Conservation (phyloP, 2,329 filamentous ascomycete genomes). For the Fusarium algeriense region DNA sequence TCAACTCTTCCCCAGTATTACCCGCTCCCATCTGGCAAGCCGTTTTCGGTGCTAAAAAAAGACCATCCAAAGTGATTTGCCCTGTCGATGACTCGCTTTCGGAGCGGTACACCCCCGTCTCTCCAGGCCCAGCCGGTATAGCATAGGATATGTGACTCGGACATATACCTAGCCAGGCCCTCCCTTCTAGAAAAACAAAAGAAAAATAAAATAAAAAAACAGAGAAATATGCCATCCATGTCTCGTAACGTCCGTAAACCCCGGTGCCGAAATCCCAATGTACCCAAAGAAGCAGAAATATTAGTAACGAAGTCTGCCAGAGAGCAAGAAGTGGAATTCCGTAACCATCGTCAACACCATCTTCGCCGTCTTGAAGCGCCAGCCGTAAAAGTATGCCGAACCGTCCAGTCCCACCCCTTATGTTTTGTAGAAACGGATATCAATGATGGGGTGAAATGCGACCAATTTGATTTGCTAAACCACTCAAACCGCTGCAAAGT, state of each 20-base stretch:
- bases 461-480: constrained; percentile 37
- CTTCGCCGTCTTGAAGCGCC: constrained; percentile 46
- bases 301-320: constrained; percentile 43
- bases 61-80: constrained; percentile 33
- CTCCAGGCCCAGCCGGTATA: constrained; percentile 25
- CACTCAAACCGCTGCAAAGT: constrained; percentile 41
- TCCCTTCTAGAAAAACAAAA: constrained; percentile 28
- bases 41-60: constrained; percentile 12
- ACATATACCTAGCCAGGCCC: constrained; percentile 23
- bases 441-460: constrained; percentile 39
- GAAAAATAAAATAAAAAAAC: constrained; percentile 26
- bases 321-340: constrained; percentile 46
- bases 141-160: constrained; percentile 10
- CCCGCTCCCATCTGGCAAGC: constrained; percentile 41
- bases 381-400: constrained; percentile 45
- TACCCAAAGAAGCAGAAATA: constrained; percentile 45
- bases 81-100: constrained; percentile 38
- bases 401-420: constrained; percentile 33
- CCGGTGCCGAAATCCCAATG: constrained; percentile 43
- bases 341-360: constrained; percentile 50
- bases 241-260: constrained; percentile 49
- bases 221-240: constrained; percentile 46
- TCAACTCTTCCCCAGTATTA: constrained; percentile 47
- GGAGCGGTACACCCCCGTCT: constrained; percentile 39
- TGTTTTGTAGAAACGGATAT: constrained; percentile 42